Evolutionary conservation across 768 basidiomycete species (phyloP), one percentile per base, ranked within the genome.

Genomic region (Termitomyces eurrhizus): DNA sequence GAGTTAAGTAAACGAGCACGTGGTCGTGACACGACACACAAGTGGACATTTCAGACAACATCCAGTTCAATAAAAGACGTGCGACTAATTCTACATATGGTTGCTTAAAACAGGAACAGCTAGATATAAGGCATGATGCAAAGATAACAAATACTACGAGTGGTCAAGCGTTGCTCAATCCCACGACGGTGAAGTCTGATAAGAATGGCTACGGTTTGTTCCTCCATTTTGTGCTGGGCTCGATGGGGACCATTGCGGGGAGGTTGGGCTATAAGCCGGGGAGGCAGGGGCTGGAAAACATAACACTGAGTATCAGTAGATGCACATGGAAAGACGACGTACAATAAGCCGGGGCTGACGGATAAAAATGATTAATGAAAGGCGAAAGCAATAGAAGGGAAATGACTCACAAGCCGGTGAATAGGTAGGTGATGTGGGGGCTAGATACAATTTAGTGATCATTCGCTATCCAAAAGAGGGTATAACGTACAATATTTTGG

Each of bases 381-480:
- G 33, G 64, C 45, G 6, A 46, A 46, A 49, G n/a, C 50, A 16
- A 37, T 44, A 18, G 18, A 44, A 44, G 36, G 24, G 12, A 50
- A 29, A 29, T 59, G 13, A 83, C 89, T 82, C 72, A 92, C 89
- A 93, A 58, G 90, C 88, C 67, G 92, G 92, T 50, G 92, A 92
- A 78, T 93, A 94, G 3, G 90, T 83, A 1, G 92, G 92, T 4
- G 92, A 93, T 8, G 92, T 91, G 16, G 92, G 92, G 60, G 92
- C 92, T 93, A 65, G 52, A 50, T 21, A 24, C 3, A 53, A 48
- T 13, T 67, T 65, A 8, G 56, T 58, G 52, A 50, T 29, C n/a
- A 32, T 14, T 56, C 3, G 26, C 36, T 41, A 33, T 21, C 5
- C 7, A 37, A 13, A 18, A 5, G 14, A 7, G n/a, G 11, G 13